Evolutionary conservation across 495 filamentous ascomycete genomes (phyloP), one percentile per base, ranked within the genome.

Genomic region (Astrothelium subdiscretum): DNA sequence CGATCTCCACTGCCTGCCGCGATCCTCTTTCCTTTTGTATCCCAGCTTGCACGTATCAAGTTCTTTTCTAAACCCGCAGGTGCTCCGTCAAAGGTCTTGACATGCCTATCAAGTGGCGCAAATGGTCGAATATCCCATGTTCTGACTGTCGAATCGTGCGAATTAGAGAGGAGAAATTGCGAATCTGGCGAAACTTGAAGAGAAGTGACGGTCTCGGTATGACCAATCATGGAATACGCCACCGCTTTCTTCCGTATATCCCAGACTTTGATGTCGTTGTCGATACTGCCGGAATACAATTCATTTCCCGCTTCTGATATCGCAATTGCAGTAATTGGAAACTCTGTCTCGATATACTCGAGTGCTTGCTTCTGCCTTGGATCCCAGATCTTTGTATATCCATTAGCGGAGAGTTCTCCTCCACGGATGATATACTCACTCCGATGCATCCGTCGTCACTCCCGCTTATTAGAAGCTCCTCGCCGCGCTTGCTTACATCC

Each of bases 51-150:
- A 51, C 86, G 82, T 58, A 95, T 85, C 18, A 99, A 77, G 66
- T 99, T 97, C 79, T 91, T 91, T 75, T 99, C 94, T 35, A 96
- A 69, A 1, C 91, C 94, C 18, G 85, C 75, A 6, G 89, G 87
- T 2, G 94, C 92, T 1, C 95, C 94, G 65, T 96, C 91, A 70
- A 89, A 97, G 0, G 89, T 91, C 57, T 80, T 84, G 60, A 97
- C 79, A 57, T 90, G 85, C 60, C 94, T 81, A 69, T 96, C 89
- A 0, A 84, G 80, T 0, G 94, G 90, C 2, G 95, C 92, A 71
- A 97, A 99, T 2, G 95, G 92, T 62, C 91, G 81, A 44, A 99
- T 89, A 72, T 99, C 92, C 95, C 94, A 99, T 26, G 91, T 96
- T 63, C 89, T 82, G 15, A 91, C 94, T 0, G 92, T 94, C 13